Percentiles rank a stretch among this genome's conserved stretches.
phyloP scores from a whole-genome alignment of 257 asterid species.

The Catharanthus roseus region DNA sequence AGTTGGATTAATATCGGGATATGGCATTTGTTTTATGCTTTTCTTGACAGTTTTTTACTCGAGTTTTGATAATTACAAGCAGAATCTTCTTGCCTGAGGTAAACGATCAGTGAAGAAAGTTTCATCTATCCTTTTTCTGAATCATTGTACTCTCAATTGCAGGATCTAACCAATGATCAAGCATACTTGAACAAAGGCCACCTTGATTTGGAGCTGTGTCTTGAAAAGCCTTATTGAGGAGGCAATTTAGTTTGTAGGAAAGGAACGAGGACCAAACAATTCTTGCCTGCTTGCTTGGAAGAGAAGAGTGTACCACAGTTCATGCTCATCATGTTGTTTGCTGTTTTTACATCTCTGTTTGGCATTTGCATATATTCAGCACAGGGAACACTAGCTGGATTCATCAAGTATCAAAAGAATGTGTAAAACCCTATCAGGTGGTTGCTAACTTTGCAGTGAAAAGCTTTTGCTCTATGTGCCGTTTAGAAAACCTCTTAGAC shows the following conservation, averaged over 20 bases:
- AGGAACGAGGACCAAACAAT: background rate
- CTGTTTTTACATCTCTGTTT: background rate
- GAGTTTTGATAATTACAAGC: background rate
- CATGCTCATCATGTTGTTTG: background rate
- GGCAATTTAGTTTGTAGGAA: background rate
- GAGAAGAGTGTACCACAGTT: background rate
- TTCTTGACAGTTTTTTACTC: background rate
- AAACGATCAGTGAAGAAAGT: background rate
- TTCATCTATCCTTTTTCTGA: background rate
- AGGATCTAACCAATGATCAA: conserved; percentile 13
- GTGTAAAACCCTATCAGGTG: background rate
- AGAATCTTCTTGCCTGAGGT: background rate
- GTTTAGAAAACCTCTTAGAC: too few relatives aligned
- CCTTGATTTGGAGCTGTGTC: conserved; percentile 16
- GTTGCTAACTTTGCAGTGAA: background rate
- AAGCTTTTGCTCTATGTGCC: background rate
- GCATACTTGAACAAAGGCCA: background rate
- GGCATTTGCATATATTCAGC: background rate
- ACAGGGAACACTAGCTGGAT: background rate
- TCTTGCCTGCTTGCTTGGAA: background rate
- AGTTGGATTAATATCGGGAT: background rate
- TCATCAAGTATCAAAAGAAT: background rate
- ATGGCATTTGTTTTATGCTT: too few relatives aligned
- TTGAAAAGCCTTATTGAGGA: background rate
- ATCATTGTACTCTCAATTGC: conserved; percentile 1